Conservation (phyloP, 257 asterid species). For the Nicotiana tabacum region DNA sequence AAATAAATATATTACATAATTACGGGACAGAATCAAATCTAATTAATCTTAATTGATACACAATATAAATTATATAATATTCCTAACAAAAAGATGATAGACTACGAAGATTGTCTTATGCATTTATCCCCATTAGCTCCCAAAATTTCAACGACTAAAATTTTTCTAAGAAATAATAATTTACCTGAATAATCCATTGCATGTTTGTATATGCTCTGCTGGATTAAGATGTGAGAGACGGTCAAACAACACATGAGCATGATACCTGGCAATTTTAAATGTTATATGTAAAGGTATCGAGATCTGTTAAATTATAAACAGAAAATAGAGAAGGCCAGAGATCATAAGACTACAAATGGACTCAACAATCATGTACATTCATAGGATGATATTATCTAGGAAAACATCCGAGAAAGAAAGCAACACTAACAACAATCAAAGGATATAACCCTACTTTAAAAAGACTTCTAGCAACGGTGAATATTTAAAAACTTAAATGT, state of each 20-base stretch:
- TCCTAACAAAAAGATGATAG: neutral
- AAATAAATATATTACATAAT: neutral
- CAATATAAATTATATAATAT: neutral
- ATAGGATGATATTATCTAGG: neutral
- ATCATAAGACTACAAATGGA: neutral
- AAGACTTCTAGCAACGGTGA: neutral
- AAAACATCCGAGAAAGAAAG: neutral
- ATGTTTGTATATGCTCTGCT: conserved; percentile 70
- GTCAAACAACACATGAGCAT: conserved; percentile 74
- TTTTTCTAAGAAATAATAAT: conserved; percentile 7
- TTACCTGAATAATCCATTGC: conserved; percentile 80
- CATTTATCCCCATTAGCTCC: neutral
- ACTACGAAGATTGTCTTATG: neutral
- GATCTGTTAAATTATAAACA: neutral
- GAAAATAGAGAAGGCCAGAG: neutral
- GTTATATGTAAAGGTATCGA: neutral
- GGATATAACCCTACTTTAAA: neutral
- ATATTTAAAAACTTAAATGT: neutral
- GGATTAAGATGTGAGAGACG: conserved; percentile 88
- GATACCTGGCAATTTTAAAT: conserved; percentile 54
- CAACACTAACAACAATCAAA: neutral
- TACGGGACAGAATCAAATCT: neutral
- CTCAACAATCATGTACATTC: neutral
- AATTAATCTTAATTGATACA: neutral
- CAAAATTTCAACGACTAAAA: neutral